These are phyloP conservation scores for Pulveroboletus sp. DNA, from an alignment of 768 basidiomycete genomes.

Conservation along the genomic window DNA sequence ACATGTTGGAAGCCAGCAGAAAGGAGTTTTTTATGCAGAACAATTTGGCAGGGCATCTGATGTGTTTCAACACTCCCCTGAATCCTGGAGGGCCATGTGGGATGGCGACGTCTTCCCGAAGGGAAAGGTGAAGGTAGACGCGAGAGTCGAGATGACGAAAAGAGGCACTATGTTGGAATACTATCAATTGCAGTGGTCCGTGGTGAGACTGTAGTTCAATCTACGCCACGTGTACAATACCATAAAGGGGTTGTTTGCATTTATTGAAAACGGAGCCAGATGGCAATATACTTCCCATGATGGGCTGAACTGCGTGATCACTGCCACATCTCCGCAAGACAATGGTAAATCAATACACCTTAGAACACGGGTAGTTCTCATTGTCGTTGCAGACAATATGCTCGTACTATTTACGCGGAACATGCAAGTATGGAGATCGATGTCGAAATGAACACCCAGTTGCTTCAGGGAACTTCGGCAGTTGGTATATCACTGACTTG, in stretches of 20 bases:
- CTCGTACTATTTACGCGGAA: slow-evolving; percentile 56
- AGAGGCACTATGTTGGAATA: neutral
- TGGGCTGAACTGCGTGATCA: neutral
- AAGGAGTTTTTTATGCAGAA: neutral
- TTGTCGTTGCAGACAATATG: slow-evolving; percentile 46
- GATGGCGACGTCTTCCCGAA: slow-evolving; percentile 32
- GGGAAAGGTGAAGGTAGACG: slow-evolving; percentile 8
- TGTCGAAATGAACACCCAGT: slow-evolving; percentile 66
- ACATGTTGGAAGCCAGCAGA: slow-evolving; percentile 16
- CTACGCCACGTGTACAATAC: too few species aligned
- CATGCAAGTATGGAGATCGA: slow-evolving; percentile 58
- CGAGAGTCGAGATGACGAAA: neutral
- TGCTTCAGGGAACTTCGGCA: slow-evolving; percentile 41
- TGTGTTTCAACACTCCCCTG: slow-evolving; percentile 30
- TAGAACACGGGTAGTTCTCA: neutral
- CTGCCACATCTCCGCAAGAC: neutral
- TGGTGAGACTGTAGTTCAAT: too few species aligned
- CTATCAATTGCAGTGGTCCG: slow-evolving; percentile 9
- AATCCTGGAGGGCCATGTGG: slow-evolving; percentile 37
- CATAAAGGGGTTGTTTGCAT: slow-evolving; percentile 6
- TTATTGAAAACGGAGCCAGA: slow-evolving; percentile 12
- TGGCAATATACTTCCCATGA: neutral
- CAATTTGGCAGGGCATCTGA: neutral
- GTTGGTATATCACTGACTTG: slow-evolving; percentile 36
- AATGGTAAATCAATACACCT: slow-evolving; percentile 13